phyloP scores from a whole-genome alignment of 257 asterid genomes.

The Fraxinus cuspidata region DNA sequence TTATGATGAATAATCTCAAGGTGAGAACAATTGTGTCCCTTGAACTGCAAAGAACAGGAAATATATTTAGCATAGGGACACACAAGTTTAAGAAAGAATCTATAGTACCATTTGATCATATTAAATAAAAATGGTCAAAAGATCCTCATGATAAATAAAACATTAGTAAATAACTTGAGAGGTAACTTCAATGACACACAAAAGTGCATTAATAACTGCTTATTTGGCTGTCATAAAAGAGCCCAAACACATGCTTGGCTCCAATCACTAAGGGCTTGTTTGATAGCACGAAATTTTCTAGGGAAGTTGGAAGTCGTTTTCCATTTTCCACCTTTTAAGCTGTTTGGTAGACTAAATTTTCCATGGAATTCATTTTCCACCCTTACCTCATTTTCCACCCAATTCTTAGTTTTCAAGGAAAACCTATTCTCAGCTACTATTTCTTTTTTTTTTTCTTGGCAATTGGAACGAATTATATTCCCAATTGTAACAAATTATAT shows the following conservation, averaged over 20 bases:
- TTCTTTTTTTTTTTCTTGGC: too few relatives aligned
- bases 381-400: too few relatives aligned
- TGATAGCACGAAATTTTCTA: too few relatives aligned
- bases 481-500: too few relatives aligned
- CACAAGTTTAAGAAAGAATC: background rate
- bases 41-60: constrained; percentile 55
- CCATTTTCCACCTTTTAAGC: too few relatives aligned
- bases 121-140: background rate
- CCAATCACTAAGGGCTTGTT: background rate
- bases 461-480: too few relatives aligned
- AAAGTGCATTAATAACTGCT: background rate
- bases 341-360: too few relatives aligned
- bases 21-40: constrained; percentile 91
- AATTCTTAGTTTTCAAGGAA: too few relatives aligned
- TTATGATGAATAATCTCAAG: constrained; percentile 61
- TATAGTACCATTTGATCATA: background rate
- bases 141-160: background rate
- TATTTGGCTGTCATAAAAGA: background rate
- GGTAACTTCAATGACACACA: background rate
- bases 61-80: background rate
- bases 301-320: too few relatives aligned
- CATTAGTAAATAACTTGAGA: background rate
- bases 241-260: background rate
- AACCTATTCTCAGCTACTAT: too few relatives aligned
- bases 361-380: too few relatives aligned